Evolutionary conservation across 352 stramenopile species (phyloP), one percentile per base, ranked within the genome.

Genomic region (Pythium insidiosum): DNA sequence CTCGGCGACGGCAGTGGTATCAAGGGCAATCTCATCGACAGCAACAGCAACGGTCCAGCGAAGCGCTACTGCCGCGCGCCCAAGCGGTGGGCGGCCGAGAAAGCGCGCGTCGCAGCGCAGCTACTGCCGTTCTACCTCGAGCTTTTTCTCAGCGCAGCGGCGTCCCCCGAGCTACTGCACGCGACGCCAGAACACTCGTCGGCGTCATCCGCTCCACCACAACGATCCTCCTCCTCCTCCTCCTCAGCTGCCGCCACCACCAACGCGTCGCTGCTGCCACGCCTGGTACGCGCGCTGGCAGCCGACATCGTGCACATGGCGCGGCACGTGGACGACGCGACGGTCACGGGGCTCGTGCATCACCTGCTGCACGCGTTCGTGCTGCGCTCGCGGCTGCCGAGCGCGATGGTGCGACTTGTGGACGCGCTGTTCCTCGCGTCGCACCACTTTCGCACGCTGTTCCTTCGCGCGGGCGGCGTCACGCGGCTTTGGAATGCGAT

Each of bases 321-420:
- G 10, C 43, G 52, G 12, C 64, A 55, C 11, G 58, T 58, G n/a
- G 63, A 75, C 37, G 70, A 72, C 39, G 47, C 61, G 9, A 60
- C 58, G 18, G 35, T 71, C 18, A 60, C 50, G 38, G 63, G 63
- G 2, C 44, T 75, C 22, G 51, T 56, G 1, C 70, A 80, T 25
- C 68, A 82, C 16, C 31, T 80, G 22, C 64, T 75, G 20, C 73
- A 81, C 29, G 40, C 78, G 12, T 47, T 80, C 24, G 50, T 59
- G 16, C 39, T 77, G 43, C 60, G 54, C 7, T 50, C 58, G 16
- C 52, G 51, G 18, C 41, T 80, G 2, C 69, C 73, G 3, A 26
- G 46, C 4, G 56, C 56, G 25, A 50, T 80, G 10, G 56, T 75
- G 1, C 54, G 67, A 15, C 38, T 81, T 3, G 50, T 82, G 31